Percentiles rank a stretch among this genome's conserved stretches.
Evolutionary conservation across 2,329 filamentous ascomycete species (phyloP).

Genomic region (Teratosphaeria pseudoeucalypti): DNA sequence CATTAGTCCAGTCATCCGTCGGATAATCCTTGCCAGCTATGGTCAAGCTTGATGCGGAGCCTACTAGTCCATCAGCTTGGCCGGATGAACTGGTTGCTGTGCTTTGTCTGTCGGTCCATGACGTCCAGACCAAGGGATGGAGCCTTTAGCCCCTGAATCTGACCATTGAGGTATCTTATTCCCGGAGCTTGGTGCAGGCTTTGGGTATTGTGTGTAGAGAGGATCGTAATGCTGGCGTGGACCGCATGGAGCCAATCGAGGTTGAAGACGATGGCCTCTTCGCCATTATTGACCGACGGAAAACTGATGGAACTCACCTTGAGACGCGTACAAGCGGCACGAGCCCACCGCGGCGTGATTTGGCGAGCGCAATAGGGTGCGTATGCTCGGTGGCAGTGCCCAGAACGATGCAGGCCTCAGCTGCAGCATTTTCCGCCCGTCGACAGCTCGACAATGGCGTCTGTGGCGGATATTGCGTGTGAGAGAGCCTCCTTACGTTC

Average conservation of each 20-base stretch:
- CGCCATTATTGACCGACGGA: not conserved
- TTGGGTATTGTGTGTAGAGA: too few relatives aligned
- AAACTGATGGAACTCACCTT: slow-evolving; percentile 3
- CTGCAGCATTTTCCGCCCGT: not conserved
- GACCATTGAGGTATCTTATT: too few relatives aligned
- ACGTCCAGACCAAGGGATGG: not conserved
- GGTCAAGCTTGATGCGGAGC: slow-evolving; percentile 30
- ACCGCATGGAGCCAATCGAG: not conserved
- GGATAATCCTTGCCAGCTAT: slow-evolving; percentile 55
- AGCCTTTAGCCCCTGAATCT: not conserved
- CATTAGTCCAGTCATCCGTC: slow-evolving; percentile 77
- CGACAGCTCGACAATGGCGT: not conserved
- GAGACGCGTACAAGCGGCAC: slow-evolving; percentile 1
- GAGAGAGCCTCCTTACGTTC: not conserved
- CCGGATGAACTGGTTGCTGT: not conserved
- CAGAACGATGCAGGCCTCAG: slow-evolving; percentile 3
- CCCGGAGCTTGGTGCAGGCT: too few relatives aligned
- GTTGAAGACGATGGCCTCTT: not conserved
- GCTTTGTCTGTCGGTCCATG: not conserved
- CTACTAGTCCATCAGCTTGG: not conserved
- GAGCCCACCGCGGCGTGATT: not conserved
- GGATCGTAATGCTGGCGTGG: not conserved
- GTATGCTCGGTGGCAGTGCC: slow-evolving; percentile 4
- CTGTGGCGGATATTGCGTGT: not conserved
- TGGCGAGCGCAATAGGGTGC: slow-evolving; percentile 1